A percentile compares a stretch with the other conserved stretches of the same genome.
These are phyloP conservation scores for Hemileia vastatrix DNA, from an alignment of 1,284 basidiomycete genomes.

Conservation along the genomic window DNA sequence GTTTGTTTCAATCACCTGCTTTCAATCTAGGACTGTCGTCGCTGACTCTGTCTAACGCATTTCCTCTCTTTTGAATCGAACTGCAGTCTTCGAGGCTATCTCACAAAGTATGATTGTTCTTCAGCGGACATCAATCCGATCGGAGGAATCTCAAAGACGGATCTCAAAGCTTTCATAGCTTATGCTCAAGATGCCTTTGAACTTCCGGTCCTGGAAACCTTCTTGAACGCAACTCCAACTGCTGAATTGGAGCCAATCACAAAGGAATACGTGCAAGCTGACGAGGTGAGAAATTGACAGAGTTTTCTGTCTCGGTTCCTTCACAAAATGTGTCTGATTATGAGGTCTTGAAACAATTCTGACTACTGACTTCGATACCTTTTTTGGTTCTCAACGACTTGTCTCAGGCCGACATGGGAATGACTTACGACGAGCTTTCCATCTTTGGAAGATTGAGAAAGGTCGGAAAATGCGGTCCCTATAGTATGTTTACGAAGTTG, in stretches of 20 bases:
- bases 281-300: slow-evolving; percentile 56
- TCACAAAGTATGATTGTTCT: slow-evolving; percentile 87
- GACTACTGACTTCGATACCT: slow-evolving; percentile 1
- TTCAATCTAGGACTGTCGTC: no score
- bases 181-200: slow-evolving; percentile 70
- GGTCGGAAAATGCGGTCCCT: slow-evolving; percentile 92
- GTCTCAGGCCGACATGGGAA: slow-evolving; percentile 85
- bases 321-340: background rate
- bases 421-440: slow-evolving; percentile 96
- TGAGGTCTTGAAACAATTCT: no score
- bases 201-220: slow-evolving; percentile 72
- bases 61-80: background rate
- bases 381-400: slow-evolving; percentile 7
- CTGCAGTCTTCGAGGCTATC: slow-evolving; percentile 75
- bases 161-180: slow-evolving; percentile 88
- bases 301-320: background rate
- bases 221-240: slow-evolving; percentile 81
- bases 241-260: slow-evolving; percentile 95
- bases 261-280: slow-evolving; percentile 83
- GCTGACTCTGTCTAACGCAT: no score
- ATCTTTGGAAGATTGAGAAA: slow-evolving; percentile 88
- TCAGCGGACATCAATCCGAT: slow-evolving; percentile 91
- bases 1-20: background rate
- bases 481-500: slow-evolving; percentile 89
- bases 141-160: slow-evolving; percentile 93